Base-by-base conservation (phyloP, 805 yeast species). In the Spathaspora hagerdaliae region DNA sequence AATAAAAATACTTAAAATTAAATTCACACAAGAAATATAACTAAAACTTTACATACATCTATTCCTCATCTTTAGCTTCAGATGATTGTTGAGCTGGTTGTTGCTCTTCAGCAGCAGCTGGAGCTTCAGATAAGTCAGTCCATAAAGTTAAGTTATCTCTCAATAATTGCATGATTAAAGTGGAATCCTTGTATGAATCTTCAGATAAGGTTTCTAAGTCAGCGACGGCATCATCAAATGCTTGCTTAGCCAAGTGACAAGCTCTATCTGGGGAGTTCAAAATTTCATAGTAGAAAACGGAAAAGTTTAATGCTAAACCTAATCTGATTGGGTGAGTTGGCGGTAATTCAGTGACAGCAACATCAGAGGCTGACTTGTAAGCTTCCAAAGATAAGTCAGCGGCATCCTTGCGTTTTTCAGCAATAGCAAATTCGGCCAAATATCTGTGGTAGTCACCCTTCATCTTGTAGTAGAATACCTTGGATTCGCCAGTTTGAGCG, bases 401-500 rank as follows among this genome's bases (percentile, higher is more conserved):
- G 53, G 96, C 95, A 55, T 79, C 89, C 68, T 90, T 88, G 69
- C 97, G 87, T 73, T 85, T 86, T 58, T 90, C 97, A 54, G 87
- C 82, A 60, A 83, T 79, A 52, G 97, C 92, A 65, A 92, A 94
- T 77, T 92, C 99, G 52, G 97, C 97, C 74, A 92, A 81, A 74
- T 92, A 92, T 79, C 99, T 96, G 79, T 91, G 96, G 79, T 92
- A 92, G 73, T 92, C 99, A 79, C 98, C 99, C 78, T 92, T 92
- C 98, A 92, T 92, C 82, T 92, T 92, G 78, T 88, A 90, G 81
- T 92, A 92, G 74, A 92, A 92, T 46, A 92, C 98, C 79, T 92
- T 90, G 42, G 97, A 90, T 75, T 94, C 99, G 63, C 97, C 97
- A 55, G 96, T 82, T 67, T 85, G 88, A 52, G 98, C 97, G 52